phyloP scores from a whole-genome alignment of 192 early-diverging fungal species.

The Coemansia sp. region DNA sequence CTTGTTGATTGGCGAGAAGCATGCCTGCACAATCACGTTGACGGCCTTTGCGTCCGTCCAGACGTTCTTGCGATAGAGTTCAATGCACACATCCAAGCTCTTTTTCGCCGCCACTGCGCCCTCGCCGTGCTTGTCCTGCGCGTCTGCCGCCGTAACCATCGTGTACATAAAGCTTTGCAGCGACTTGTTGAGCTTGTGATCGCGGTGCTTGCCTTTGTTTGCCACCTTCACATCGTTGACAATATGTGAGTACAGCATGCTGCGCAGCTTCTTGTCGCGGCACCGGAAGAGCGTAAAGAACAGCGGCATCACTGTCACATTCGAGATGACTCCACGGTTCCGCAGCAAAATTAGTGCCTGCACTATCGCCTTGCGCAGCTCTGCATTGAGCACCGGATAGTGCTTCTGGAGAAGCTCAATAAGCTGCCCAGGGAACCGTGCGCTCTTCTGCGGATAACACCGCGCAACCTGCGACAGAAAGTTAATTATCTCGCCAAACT shows the following conservation, averaged over 20 bases:
- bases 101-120: constrained; percentile 92
- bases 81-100: constrained; percentile 95
- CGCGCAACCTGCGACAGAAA: constrained; percentile 86
- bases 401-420: constrained; percentile 81
- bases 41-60: constrained; percentile 99
- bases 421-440: constrained; percentile 78
- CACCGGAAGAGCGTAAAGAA: constrained; percentile 97
- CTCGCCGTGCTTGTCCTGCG: constrained; percentile 65
- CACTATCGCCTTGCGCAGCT: constrained; percentile 83
- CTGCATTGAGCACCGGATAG: constrained; percentile 77
- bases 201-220: constrained; percentile 85
- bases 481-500: constrained; percentile 85
- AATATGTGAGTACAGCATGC: constrained; percentile 88
- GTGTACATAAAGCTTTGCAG: constrained; percentile 98
- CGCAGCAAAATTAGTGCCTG: constrained; percentile 86
- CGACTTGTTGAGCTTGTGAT: constrained; percentile 97
- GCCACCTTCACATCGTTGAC: constrained; percentile 92
- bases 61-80: constrained; percentile 93
- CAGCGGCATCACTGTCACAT: constrained; percentile 71
- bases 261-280: constrained; percentile 88
- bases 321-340: constrained; percentile 77
- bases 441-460: constrained; percentile 85
- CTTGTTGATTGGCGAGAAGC: constrained; percentile 89
- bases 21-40: constrained; percentile 96
- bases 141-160: constrained; percentile 76